These are phyloP conservation scores for Alternaria sp. DNA, from an alignment of 2,329 filamentous ascomycete species.

Conservation along the genomic window DNA sequence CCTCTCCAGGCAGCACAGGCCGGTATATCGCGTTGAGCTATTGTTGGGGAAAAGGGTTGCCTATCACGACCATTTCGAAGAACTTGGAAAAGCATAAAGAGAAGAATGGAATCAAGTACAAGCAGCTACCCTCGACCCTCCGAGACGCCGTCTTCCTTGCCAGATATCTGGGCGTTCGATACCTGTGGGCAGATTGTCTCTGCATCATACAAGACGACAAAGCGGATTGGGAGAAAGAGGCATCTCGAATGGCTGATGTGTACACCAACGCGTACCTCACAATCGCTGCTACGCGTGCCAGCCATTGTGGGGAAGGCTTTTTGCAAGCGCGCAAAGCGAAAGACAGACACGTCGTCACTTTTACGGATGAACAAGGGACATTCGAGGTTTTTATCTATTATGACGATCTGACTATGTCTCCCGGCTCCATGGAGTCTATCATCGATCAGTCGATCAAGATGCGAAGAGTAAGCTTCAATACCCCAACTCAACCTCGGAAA, in stretches of 20 bases:
- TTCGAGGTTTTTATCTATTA: not conserved
- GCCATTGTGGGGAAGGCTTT: slow-evolving; percentile 4
- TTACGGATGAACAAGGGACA: not conserved
- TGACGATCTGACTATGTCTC: no score
- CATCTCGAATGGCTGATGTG: slow-evolving; percentile 12
- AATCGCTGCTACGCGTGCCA: slow-evolving; percentile 1
- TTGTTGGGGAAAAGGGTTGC: not conserved
- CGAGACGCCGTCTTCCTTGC: not conserved
- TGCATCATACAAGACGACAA: slow-evolving; percentile 21
- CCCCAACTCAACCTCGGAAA: no score
- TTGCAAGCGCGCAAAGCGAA: not conserved
- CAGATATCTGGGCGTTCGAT: not conserved
- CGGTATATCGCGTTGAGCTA: not conserved
- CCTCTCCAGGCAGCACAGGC: no score
- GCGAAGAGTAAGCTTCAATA: no score
- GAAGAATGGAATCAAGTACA: not conserved
- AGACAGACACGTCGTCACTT: no score
- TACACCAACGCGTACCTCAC: not conserved
- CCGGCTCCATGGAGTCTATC: no score
- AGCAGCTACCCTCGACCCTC: not conserved
- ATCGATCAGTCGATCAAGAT: no score
- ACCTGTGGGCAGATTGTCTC: slow-evolving; percentile 26
- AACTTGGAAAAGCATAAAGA: not conserved
- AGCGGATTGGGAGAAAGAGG: slow-evolving; percentile 1
- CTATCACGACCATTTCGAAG: not conserved